Evolutionary conservation across 768 basidiomycete species (phyloP).

Genomic region (Obba rivulosa): DNA sequence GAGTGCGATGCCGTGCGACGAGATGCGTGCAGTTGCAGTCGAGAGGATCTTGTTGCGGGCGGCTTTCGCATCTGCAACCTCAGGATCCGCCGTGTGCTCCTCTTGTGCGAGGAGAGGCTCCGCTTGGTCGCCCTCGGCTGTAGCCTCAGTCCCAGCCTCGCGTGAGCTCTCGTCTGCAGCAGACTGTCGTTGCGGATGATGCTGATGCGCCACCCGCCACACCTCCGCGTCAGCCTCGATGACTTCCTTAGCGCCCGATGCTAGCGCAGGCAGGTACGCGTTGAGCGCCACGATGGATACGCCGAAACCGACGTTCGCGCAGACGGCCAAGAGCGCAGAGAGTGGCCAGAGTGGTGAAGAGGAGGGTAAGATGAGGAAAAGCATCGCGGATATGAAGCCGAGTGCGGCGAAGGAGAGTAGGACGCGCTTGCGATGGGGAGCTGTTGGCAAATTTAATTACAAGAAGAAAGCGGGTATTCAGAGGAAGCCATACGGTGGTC

Average conservation of each 20-base stretch:
- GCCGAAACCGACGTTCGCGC: slow-evolving; percentile 84
- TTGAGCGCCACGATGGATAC: slow-evolving; percentile 87
- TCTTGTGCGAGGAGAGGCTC: slow-evolving; percentile 10
- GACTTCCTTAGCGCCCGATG: slow-evolving; percentile 61
- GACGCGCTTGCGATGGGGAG: slow-evolving; percentile 68
- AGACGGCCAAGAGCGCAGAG: slow-evolving; percentile 62
- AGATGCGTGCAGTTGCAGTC: slow-evolving; percentile 75
- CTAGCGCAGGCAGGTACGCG: slow-evolving; percentile 75
- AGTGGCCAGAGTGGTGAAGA: slow-evolving; percentile 65
- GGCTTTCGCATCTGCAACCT: slow-evolving; percentile 12
- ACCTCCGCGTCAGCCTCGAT: slow-evolving; percentile 20
- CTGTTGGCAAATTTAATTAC: slow-evolving; percentile 39
- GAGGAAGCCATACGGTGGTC: slow-evolving; percentile 65
- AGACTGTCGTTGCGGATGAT: neutral
- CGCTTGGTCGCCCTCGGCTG: slow-evolving; percentile 1
- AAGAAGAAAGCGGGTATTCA: neutral
- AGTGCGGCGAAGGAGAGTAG: slow-evolving; percentile 69
- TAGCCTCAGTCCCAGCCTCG: slow-evolving; percentile 2
- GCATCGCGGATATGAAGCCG: slow-evolving; percentile 62
- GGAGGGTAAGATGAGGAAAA: slow-evolving; percentile 73
- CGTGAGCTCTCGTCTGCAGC: neutral
- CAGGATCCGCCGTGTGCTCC: slow-evolving; percentile 6
- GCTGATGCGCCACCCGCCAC: slow-evolving; percentile 25
- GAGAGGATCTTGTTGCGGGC: slow-evolving; percentile 59
- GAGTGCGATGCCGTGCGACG: slow-evolving; percentile 78